These are phyloP conservation scores for Paraphoma chrysanthemicola DNA, from an alignment of 2,329 filamentous ascomycete species.

Conservation along the genomic window DNA sequence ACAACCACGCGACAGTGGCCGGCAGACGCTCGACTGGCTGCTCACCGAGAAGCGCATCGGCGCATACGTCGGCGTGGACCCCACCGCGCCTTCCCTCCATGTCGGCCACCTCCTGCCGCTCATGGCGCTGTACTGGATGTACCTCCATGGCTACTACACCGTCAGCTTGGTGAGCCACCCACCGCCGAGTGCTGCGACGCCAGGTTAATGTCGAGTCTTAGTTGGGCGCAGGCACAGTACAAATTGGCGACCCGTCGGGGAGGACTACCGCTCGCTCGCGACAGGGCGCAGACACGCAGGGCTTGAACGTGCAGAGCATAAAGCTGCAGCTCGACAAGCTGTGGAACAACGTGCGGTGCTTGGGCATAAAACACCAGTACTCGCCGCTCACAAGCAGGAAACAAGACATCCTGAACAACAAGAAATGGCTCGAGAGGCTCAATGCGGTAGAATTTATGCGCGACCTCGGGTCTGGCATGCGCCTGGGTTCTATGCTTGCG, in stretches of 20 bases:
- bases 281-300: slow-evolving; percentile 60
- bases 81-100: slow-evolving; percentile 80
- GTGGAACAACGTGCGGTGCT: slow-evolving; percentile 74
- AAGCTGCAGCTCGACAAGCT: slow-evolving; percentile 74
- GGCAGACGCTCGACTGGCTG: slow-evolving; percentile 66
- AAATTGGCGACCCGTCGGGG: slow-evolving; percentile 80
- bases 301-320: slow-evolving; percentile 71
- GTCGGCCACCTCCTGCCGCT: slow-evolving; percentile 81
- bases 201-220: slow-evolving; percentile 35
- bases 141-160: slow-evolving; percentile 74
- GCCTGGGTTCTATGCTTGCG: slow-evolving; percentile 85
- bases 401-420: slow-evolving; percentile 79
- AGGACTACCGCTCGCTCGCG: slow-evolving; percentile 68
- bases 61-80: slow-evolving; percentile 82
- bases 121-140: slow-evolving; percentile 87
- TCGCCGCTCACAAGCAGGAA: slow-evolving; percentile 69
- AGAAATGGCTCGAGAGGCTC: slow-evolving; percentile 77
- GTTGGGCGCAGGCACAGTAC: slow-evolving; percentile 77
- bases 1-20: slow-evolving; percentile 37
- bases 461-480: slow-evolving; percentile 74
- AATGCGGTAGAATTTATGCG: slow-evolving; percentile 77
- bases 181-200: slow-evolving; percentile 7
- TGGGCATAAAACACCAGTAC: slow-evolving; percentile 72
- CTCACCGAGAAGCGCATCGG: slow-evolving; percentile 72
- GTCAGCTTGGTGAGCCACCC: slow-evolving; percentile 62